These are phyloP conservation scores for Carex kokanica DNA, from an alignment of 176 grass and related monocot genomes.

Conservation along the genomic window DNA sequence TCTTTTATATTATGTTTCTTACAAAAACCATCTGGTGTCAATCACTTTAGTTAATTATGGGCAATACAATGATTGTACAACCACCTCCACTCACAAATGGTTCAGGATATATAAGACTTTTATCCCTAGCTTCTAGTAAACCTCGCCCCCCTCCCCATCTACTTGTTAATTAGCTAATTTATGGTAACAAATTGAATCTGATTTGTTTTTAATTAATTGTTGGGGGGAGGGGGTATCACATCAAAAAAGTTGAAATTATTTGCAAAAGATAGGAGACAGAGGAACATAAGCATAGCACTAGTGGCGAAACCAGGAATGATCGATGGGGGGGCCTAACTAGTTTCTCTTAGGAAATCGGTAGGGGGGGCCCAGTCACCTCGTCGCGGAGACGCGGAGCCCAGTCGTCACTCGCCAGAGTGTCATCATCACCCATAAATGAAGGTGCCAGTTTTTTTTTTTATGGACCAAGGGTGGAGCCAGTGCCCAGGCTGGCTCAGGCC, in stretches of 20 bases:
- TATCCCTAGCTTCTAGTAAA: slow-evolving; percentile 14
- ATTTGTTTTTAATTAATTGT: no score
- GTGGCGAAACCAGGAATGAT: no score
- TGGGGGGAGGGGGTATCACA: not conserved
- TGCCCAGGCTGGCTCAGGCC: no score
- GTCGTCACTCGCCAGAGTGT: no score
- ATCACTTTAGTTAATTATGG: not conserved
- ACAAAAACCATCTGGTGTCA: not conserved
- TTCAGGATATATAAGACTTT: not conserved
- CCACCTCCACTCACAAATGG: slow-evolving; percentile 18
- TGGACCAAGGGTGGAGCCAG: no score
- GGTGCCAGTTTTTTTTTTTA: no score
- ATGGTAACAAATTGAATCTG: not conserved
- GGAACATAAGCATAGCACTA: not conserved
- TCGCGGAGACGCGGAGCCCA: no score
- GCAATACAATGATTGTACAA: not conserved
- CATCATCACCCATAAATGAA: no score
- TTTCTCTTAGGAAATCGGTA: no score
- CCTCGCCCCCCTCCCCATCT: not conserved
- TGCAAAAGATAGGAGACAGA: not conserved
- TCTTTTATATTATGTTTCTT: not conserved
- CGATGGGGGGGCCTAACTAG: no score
- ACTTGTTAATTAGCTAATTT: not conserved
- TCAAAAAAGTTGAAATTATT: not conserved
- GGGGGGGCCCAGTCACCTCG: no score